Percentiles rank a stretch among this genome's conserved stretches.
phyloP scores from a whole-genome alignment of 805 yeast species.

The Wickerhamiella kazuoi region DNA sequence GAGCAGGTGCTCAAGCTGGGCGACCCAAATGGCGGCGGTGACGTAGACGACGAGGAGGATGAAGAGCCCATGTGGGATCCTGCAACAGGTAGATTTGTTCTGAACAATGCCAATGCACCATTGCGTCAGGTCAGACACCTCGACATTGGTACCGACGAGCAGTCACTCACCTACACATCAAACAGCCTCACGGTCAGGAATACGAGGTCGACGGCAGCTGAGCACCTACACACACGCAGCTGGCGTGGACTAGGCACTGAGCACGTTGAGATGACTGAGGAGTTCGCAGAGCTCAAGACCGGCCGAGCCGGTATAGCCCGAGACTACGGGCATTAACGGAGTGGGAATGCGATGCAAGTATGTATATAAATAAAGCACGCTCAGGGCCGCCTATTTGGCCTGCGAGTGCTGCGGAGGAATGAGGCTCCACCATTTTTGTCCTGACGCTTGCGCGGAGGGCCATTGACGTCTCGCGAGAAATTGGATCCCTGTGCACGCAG shows the following conservation, averaged over 20 bases:
- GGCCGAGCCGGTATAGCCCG: slow-evolving; percentile 84
- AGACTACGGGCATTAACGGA: slow-evolving; percentile 32
- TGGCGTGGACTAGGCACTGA: slow-evolving; percentile 94
- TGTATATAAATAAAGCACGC: no score
- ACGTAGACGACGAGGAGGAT: slow-evolving; percentile 11
- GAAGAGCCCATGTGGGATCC: slow-evolving; percentile 76
- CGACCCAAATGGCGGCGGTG: slow-evolving; percentile 11
- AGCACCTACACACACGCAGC: slow-evolving; percentile 41
- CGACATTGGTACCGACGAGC: slow-evolving; percentile 33
- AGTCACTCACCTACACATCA: slow-evolving; percentile 14
- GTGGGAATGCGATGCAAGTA: not conserved
- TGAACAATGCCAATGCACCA: slow-evolving; percentile 52
- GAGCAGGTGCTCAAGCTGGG: slow-evolving; percentile 28
- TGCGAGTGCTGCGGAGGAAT: no score
- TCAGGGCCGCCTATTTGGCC: no score
- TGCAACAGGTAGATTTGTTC: slow-evolving; percentile 62
- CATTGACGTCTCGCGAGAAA: no score
- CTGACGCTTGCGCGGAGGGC: no score
- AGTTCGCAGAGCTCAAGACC: slow-evolving; percentile 67
- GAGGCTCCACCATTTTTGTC: no score
- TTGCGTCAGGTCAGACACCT: slow-evolving; percentile 49
- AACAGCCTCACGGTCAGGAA: slow-evolving; percentile 43
- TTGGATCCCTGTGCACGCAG: no score
- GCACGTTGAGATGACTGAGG: slow-evolving; percentile 26
- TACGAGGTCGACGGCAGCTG: slow-evolving; percentile 81